phyloP scores from a whole-genome alignment of 768 basidiomycete genomes.

The Boletus reticulatus region DNA sequence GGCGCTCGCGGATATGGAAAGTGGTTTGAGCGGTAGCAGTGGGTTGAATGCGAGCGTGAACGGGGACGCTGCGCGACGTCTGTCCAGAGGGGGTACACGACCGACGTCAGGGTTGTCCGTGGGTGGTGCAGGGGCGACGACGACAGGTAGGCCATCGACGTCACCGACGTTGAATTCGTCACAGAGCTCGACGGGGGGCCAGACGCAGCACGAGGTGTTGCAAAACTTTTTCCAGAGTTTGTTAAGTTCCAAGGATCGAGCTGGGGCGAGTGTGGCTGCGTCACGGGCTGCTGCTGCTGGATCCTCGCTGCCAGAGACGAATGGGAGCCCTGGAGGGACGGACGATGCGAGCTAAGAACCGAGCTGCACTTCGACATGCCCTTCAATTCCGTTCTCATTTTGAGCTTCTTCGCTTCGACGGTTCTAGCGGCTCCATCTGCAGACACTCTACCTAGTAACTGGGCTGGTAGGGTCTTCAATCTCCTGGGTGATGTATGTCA shows the following conservation, averaged over 20 bases:
- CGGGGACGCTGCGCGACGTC: conserved; percentile 35
- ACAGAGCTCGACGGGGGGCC: conserved; percentile 50
- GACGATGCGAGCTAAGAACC: conserved; percentile 39
- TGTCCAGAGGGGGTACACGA: conserved; percentile 28
- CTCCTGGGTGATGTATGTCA: no score
- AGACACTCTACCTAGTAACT: no score
- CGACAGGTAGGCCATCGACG: conserved; percentile 35
- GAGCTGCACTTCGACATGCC: no score
- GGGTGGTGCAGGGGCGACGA: conserved; percentile 32
- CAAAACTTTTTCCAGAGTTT: conserved; percentile 88
- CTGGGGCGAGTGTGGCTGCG: conserved; percentile 33
- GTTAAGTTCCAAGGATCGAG: conserved; percentile 66
- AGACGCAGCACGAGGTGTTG: conserved; percentile 77
- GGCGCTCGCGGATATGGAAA: conserved; percentile 87
- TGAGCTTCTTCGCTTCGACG: no score
- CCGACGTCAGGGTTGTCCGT: conserved; percentile 39
- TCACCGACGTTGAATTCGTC: conserved; percentile 38
- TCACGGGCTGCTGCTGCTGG: conserved; percentile 17
- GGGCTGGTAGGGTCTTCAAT: no score
- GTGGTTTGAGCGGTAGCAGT: conserved; percentile 38
- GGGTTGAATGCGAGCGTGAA: conserved; percentile 33
- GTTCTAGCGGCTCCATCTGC: no score
- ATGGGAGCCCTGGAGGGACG: conserved; percentile 34
- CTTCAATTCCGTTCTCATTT: no score
- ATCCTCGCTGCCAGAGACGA: conserved; percentile 28